Percentiles rank a stretch among this genome's conserved stretches.
Evolutionary conservation across 257 asterid genomes (phyloP).

Genomic region (Catharanthus roseus): DNA sequence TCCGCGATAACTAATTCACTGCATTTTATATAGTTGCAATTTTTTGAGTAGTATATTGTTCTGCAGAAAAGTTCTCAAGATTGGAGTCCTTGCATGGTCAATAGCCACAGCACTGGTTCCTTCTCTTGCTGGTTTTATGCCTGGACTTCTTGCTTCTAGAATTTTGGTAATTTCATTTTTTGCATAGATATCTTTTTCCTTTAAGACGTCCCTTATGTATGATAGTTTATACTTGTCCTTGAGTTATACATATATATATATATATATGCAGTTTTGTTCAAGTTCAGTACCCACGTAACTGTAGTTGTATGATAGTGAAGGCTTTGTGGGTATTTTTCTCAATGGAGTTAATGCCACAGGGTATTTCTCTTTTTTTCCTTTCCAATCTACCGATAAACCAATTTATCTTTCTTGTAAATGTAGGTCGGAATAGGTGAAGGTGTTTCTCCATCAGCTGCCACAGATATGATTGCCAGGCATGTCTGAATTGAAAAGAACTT

Average conservation of each 20-base stretch:
- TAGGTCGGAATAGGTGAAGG: constrained; percentile 99
- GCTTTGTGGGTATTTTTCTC: neutral
- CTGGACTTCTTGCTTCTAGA: constrained; percentile 82
- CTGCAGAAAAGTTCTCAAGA: constrained; percentile 79
- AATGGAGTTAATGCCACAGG: neutral
- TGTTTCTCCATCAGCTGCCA: constrained; percentile 98
- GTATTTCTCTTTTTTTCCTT: neutral
- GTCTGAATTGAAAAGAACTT: constrained; percentile 24
- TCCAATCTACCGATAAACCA: constrained; percentile 5
- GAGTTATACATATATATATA: neutral
- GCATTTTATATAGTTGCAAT: constrained; percentile 5
- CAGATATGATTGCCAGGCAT: constrained; percentile 96
- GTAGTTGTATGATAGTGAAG: neutral
- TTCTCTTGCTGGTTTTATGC: constrained; percentile 74
- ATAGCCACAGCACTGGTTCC: constrained; percentile 88
- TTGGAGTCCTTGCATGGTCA: constrained; percentile 90
- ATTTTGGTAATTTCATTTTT: constrained; percentile 55
- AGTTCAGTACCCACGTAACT: neutral
- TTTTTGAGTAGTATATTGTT: constrained; percentile 5
- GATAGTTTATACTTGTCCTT: neutral
- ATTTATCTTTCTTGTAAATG: constrained; percentile 7
- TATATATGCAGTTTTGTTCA: neutral
- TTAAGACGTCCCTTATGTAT: neutral
- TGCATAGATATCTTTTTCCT: neutral
- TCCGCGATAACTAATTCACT: neutral